Percentiles rank a stretch among this genome's conserved stretches.
These are phyloP conservation scores for Eucommia ulmoides DNA, from an alignment of 257 asterid genomes.

Conservation along the genomic window DNA sequence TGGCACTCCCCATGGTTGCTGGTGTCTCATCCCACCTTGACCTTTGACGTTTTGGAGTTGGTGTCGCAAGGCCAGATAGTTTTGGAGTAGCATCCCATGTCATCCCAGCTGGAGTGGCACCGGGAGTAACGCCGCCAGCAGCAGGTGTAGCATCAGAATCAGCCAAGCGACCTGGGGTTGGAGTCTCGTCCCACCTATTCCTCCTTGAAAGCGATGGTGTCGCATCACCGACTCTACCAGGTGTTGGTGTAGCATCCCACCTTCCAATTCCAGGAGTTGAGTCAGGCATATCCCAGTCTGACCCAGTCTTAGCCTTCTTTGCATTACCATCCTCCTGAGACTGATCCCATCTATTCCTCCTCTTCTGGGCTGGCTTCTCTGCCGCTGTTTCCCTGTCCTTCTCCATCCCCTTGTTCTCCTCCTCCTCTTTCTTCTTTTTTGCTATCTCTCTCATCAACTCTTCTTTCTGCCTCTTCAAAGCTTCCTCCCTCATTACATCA, in stretches of 20 bases:
- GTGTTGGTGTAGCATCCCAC: conserved; percentile 98
- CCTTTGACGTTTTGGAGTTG: conserved; percentile 89
- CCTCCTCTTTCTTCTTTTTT: conserved; percentile 72
- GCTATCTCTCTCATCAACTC: conserved; percentile 66
- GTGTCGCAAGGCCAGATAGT: conserved; percentile 67
- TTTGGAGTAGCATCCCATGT: conserved; percentile 91
- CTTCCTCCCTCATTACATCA: conserved; percentile 78
- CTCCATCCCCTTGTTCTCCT: conserved; percentile 22
- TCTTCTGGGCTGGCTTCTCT: conserved; percentile 60
- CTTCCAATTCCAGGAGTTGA: conserved; percentile 86
- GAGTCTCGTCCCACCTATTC: conserved; percentile 96
- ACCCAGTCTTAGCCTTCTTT: conserved; percentile 54
- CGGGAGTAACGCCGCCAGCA: conserved; percentile 80
- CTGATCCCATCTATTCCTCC: conserved; percentile 93
- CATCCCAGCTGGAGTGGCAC: conserved; percentile 93
- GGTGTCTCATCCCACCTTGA: conserved; percentile 99
- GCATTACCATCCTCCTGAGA: conserved; percentile 60
- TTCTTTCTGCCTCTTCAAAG: conserved; percentile 68
- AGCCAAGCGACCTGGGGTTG: conserved; percentile 74
- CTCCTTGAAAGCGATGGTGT: conserved; percentile 62
- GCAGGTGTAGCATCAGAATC: conserved; percentile 83
- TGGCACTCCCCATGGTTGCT: conserved; percentile 88
- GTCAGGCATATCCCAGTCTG: conserved; percentile 89
- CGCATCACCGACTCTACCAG: conserved; percentile 87
- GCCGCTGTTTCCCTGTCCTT: conserved; percentile 38